phyloP scores from a whole-genome alignment of 805 yeast genomes.

The Candida suzukii region DNA sequence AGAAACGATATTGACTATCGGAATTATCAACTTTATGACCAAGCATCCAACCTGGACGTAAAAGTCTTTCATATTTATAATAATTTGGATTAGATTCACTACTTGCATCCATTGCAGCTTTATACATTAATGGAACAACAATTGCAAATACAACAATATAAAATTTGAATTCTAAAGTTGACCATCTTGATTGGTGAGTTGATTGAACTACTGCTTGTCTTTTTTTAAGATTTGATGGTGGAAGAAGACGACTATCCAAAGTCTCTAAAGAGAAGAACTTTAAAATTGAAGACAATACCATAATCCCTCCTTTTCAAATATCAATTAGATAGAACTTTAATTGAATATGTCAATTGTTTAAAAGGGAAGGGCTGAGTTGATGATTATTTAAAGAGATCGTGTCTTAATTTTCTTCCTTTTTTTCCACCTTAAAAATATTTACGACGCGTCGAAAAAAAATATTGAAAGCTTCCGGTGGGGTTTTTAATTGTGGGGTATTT shows the following conservation, averaged over 20 bases:
- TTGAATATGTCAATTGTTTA: no score
- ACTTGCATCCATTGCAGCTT: constrained; percentile 76
- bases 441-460: background rate
- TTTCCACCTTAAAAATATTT: no score
- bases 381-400: no score
- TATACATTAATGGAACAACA: constrained; percentile 77
- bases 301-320: no score
- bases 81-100: constrained; percentile 71
- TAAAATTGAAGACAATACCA: background rate
- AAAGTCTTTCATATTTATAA: constrained; percentile 47
- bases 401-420: no score
- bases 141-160: constrained; percentile 58
- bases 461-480: no score
- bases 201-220: constrained; percentile 24
- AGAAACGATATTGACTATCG: constrained; percentile 82
- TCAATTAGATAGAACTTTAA: no score
- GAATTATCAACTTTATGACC: constrained; percentile 91
- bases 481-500: no score
- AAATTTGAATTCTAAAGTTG: constrained; percentile 63
- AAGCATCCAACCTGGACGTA: constrained; percentile 82
- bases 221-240: constrained; percentile 28
- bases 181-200: constrained; percentile 54
- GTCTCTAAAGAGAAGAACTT: constrained; percentile 43
- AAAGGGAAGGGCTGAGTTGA: no score
- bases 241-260: constrained; percentile 42